Evolutionary conservation across 345 rosid species (phyloP), one percentile per base, ranked within the genome.

Genomic region (Euphorbia lathyris): DNA sequence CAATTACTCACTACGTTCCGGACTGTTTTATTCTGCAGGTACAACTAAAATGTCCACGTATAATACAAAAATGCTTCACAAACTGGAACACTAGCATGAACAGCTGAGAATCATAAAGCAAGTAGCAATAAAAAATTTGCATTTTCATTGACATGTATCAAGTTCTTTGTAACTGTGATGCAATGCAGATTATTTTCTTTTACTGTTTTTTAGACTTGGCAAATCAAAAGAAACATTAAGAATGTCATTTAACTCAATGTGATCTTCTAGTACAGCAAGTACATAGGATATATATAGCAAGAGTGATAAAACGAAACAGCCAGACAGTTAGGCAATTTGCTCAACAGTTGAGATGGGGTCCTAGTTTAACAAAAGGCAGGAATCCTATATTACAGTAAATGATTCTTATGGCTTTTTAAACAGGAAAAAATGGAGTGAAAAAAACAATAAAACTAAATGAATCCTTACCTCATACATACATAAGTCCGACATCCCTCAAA

Each of bases 401-500:
- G 23, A 34, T 25, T 6, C 9, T 59, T 4, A 50, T 5, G 38
- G 36, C 47, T 57, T 55, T 26, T 10, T 17, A 45, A 74, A 60
- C 63, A 70, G 23, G 50, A 14, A 17, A 22, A 61, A 57, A 64
- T 67, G 17, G 26, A 43, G n/a, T 14, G 60, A 40, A 25, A 3
- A 13, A 40, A 1, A 63, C 19, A 0, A 11, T 29, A 38, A n/a
- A 38, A 42, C 27, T 9, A n/a, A 23, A 17, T 45, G 34, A 56
- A 30, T 52, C 12, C 81, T 45, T 74, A 92, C 96, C 92, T 88
- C 85, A 59, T 86, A 83, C 56, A 88, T 58, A 77, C 86, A 84
- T 63, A 86, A 82, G 83, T 77, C 91, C 65, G 91, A 87, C 94
- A 92, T 92, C 82, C 82, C 88, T 87, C 78, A 63, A 71, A 55